A percentile compares a stretch with the other conserved stretches of the same genome.
These are phyloP conservation scores for Sphenostylis stenocarpa DNA, from an alignment of 306 rosid species.

Conservation along the genomic window DNA sequence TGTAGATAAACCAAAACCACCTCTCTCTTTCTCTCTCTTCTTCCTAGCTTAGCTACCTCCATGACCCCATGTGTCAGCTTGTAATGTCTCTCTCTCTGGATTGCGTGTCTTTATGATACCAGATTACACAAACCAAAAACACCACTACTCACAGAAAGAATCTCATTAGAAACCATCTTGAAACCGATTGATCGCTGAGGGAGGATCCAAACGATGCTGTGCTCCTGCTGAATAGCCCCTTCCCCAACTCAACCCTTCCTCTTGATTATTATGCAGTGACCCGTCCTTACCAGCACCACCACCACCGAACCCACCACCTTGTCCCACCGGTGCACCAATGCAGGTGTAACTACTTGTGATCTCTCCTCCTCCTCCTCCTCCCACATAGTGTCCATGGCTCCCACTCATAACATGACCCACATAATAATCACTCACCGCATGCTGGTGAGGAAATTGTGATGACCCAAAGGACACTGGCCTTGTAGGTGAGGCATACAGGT, in stretches of 20 bases:
- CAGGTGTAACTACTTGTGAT: slow-evolving; percentile 51
- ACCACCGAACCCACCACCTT: slow-evolving; percentile 6
- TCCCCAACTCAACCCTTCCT: slow-evolving; percentile 54
- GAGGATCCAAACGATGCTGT: slow-evolving; percentile 54
- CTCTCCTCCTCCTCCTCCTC: slow-evolving; percentile 15
- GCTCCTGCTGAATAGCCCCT: slow-evolving; percentile 50
- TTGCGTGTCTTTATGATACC: slow-evolving; percentile 50
- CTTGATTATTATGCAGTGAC: slow-evolving; percentile 37
- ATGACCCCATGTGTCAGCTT: slow-evolving; percentile 79
- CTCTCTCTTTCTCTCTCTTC: slow-evolving; percentile 28
- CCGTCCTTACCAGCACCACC: slow-evolving; percentile 43
- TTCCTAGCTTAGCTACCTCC: slow-evolving; percentile 9
- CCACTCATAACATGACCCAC: slow-evolving; percentile 67
- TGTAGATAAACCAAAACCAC: slow-evolving; percentile 43
- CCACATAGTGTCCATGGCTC: slow-evolving; percentile 23
- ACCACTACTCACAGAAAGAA: slow-evolving; percentile 28
- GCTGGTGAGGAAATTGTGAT: slow-evolving; percentile 53
- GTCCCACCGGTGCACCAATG: slow-evolving; percentile 92
- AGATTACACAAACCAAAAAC: not conserved
- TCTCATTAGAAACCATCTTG: slow-evolving; percentile 74
- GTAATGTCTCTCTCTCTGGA: slow-evolving; percentile 40
- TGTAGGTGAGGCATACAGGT: slow-evolving; percentile 59
- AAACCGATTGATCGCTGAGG: slow-evolving; percentile 80
- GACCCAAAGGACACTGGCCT: slow-evolving; percentile 50
- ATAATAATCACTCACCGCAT: slow-evolving; percentile 55